Evolutionary conservation across 2,329 filamentous ascomycete genomes (phyloP), one percentile per base, ranked within the genome.

Genomic region (Emergomyces pasteurianus): DNA sequence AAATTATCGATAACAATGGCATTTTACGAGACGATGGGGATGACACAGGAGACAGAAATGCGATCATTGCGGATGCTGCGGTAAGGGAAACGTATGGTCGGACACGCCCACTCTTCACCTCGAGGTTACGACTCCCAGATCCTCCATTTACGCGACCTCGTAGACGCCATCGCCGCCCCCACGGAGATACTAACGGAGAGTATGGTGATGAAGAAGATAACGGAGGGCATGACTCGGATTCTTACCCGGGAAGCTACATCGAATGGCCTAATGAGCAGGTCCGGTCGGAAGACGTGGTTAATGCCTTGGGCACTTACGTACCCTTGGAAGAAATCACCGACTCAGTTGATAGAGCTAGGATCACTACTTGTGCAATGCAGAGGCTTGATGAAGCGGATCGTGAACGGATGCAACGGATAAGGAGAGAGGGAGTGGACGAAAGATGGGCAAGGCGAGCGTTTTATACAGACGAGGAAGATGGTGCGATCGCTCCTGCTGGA

Each of bases 381-480:
- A 71, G 76, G 64, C 71, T 76, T 63, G 73, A 72, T 58, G 69
- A 71, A 36, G 73, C 75, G 59, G 70, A 73, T n/a, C 69, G 70
- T 54, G 69, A 73, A 63, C 69, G 67, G 28, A 67, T 72, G 18
- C 71, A 77, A 60, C 69, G 74, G 31, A 67, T 73, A 49, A 69
- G 77, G 58, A 68, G 71, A 64, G 64, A 73, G 64, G 72, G 73
- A 64, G 77, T 90, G 42, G 80, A 87, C 66, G 84, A 92, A 59
- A 81, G 89, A 57, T 94, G 89, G 89, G 83, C 83, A 67, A 81
- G 88, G 62, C 81, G 90, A 53, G 84, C 86, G 46, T 95, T 94
- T 67, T 95, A 94, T 68, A 81, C 90, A 0, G 90, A 95, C 61
- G 87, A 91, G 72, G 90, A 95, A 75, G 90, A 95, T 72, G 90